Conservation (phyloP, 139 green algal genomes). For the Mesotaenium endlicherianum region DNA sequence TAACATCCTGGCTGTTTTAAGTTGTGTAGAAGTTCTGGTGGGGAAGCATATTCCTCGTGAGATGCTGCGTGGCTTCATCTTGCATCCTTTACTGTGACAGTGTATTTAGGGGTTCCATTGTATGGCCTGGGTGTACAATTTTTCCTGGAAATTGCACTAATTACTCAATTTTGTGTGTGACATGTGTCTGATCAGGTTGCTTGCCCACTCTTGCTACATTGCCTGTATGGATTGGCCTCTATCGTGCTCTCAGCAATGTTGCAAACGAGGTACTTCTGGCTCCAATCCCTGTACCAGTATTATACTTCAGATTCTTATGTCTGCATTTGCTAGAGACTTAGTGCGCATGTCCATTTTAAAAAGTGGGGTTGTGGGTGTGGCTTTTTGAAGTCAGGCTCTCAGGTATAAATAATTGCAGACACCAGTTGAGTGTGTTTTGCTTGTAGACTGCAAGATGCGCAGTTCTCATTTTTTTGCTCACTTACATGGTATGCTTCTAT, state of each 20-base stretch:
- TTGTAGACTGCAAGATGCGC: too few relatives aligned
- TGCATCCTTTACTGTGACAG: background rate
- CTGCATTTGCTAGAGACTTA: too few relatives aligned
- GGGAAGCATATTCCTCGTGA: too few relatives aligned
- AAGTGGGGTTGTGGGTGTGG: too few relatives aligned
- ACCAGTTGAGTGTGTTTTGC: too few relatives aligned
- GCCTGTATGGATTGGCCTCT: constrained; percentile 92
- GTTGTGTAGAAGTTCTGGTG: background rate
- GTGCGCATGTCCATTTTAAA: too few relatives aligned
- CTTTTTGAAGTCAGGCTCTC: too few relatives aligned
- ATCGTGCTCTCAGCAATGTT: constrained; percentile 86
- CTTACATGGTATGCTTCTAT: too few relatives aligned
- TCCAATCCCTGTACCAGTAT: too few relatives aligned
- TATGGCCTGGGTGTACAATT: background rate
- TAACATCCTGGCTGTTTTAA: background rate
- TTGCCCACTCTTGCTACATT: constrained; percentile 89
- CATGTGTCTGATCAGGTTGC: constrained; percentile 64
- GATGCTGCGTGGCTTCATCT: background rate
- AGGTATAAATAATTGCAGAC: too few relatives aligned
- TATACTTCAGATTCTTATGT: too few relatives aligned
- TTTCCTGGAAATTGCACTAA: background rate
- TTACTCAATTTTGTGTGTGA: background rate
- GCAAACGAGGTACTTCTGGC: constrained; percentile 51
- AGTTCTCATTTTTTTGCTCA: too few relatives aligned
- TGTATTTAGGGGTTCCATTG: background rate